Evolutionary conservation across 2,329 filamentous ascomycete genomes (phyloP), one percentile per base, ranked within the genome.

Genomic region (Talaromyces verruculosus): DNA sequence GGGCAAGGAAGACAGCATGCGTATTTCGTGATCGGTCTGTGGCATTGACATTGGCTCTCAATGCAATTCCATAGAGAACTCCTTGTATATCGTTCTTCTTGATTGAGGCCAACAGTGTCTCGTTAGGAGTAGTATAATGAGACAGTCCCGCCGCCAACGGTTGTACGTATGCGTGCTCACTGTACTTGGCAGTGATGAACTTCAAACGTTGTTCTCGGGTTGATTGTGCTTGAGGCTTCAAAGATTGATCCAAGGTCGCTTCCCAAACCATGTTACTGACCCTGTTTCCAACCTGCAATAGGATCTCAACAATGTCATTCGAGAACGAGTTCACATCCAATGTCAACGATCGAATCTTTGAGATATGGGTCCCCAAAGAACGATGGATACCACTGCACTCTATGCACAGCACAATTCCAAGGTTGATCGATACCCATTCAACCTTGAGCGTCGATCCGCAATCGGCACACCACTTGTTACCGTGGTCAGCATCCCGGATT

Each of bases 201-300:
- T 87, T 90, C n/a, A 98, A 83, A 25, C 95, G 88, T 77, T 97
- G 92, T 76, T 99, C 95, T 47, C 95, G 88, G 5, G 89, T 93
- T 28, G 93, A 92, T 71, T 89, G 88, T 0, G 92, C 85, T 0
- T 84, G 82, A 4, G 92, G 93, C 75, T 97, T 98, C 55, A 86
- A 73, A 5, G 85, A 81, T 28, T 85, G 85, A 67, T 97, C 92
- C 28, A 98, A 84, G 68, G 83, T 91, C 15, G 93, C 89, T 81
- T 99, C 95, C 92, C 93, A 99, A 22, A 99, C 85, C 89, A 94
- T 94, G 78, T 99, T 99, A 72, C 93, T 95, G 61, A 97, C 88
- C 61, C 93, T 88, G 76, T 99, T 99, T 68, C 96, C 96, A 68
- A 99, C 88, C 66, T 94, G 88, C 66, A 97, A 83, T 49, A 99